Evolutionary conservation across 345 rosid genomes (phyloP).

Genomic region (Raphanus sativus): DNA sequence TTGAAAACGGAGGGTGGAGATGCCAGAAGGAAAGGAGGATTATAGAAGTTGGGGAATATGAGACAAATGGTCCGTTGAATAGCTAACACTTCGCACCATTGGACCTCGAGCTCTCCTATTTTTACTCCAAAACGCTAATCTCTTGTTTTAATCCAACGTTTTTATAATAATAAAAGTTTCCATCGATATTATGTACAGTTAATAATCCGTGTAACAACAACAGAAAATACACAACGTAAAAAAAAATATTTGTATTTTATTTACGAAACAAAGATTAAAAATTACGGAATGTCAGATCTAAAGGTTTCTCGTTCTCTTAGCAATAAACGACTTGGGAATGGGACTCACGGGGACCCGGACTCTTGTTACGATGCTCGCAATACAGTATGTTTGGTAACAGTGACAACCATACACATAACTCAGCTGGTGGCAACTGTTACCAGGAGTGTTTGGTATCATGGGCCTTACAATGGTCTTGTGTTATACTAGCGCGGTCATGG

Average conservation of each 20-base stretch:
- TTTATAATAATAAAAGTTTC: neutral
- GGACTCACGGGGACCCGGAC: constrained; percentile 21
- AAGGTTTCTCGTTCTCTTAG: constrained; percentile 35
- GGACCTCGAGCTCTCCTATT: constrained; percentile 50
- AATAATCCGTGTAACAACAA: neutral
- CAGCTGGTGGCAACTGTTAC: neutral
- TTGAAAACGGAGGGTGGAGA: constrained; percentile 35
- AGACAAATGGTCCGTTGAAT: constrained; percentile 73
- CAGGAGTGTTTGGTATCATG: neutral
- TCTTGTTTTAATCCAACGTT: constrained; percentile 6
- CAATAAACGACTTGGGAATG: constrained; percentile 7
- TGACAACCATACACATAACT: neutral
- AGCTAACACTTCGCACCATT: constrained; percentile 56
- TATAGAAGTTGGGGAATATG: constrained; percentile 55
- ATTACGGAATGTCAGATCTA: constrained; percentile 70
- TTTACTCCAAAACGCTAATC: constrained; percentile 41
- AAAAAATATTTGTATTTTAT: neutral
- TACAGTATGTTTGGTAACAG: constrained; percentile 14
- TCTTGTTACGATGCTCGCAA: constrained; percentile 4
- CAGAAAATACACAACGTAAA: too few relatives aligned
- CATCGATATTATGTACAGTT: neutral
- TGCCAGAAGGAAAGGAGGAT: constrained; percentile 19
- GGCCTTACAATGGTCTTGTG: neutral
- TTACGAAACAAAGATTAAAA: constrained; percentile 39
- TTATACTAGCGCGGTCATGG: neutral